Conservation (phyloP, 2,329 filamentous ascomycete genomes). For the Pleoardoris graminearum region DNA sequence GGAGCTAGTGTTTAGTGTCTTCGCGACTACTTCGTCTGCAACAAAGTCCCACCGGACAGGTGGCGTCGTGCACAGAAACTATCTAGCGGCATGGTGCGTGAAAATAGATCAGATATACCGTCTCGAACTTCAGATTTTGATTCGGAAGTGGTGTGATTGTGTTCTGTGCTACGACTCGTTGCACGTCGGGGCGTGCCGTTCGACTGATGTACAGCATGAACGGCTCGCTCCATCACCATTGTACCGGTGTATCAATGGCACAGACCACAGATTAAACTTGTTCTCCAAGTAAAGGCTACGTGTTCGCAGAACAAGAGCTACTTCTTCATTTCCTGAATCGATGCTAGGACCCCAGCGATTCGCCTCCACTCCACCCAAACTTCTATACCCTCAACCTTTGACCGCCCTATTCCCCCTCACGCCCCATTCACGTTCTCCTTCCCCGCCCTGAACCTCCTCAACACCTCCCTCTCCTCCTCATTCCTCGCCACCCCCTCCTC, state of each 20-base stretch:
- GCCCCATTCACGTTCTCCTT: too few species aligned
- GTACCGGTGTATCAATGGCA: too few species aligned
- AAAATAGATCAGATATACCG: slow-evolving; percentile 4
- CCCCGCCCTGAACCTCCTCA: slow-evolving; percentile 37
- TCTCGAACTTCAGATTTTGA: too few species aligned
- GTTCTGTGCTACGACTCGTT: neutral
- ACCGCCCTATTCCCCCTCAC: too few species aligned
- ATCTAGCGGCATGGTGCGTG: neutral
- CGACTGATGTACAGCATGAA: too few species aligned
- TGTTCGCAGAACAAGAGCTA: neutral
- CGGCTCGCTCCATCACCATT: neutral
- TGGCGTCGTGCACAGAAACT: neutral
- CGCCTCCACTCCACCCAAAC: too few species aligned
- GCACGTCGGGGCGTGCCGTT: neutral
- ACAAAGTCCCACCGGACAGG: neutral
- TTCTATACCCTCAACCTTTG: too few species aligned
- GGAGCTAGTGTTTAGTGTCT: slow-evolving; percentile 1
- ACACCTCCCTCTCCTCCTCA: slow-evolving; percentile 38
- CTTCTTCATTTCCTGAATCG: too few species aligned
- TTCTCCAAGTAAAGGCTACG: neutral
- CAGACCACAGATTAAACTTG: too few species aligned
- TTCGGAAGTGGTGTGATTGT: neutral
- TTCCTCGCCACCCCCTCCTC: slow-evolving; percentile 35
- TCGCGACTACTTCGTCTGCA: neutral
- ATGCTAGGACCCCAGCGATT: neutral